These are phyloP conservation scores for Colletotrichum acutatum DNA, from an alignment of 2,329 filamentous ascomycete species.

Conservation along the genomic window DNA sequence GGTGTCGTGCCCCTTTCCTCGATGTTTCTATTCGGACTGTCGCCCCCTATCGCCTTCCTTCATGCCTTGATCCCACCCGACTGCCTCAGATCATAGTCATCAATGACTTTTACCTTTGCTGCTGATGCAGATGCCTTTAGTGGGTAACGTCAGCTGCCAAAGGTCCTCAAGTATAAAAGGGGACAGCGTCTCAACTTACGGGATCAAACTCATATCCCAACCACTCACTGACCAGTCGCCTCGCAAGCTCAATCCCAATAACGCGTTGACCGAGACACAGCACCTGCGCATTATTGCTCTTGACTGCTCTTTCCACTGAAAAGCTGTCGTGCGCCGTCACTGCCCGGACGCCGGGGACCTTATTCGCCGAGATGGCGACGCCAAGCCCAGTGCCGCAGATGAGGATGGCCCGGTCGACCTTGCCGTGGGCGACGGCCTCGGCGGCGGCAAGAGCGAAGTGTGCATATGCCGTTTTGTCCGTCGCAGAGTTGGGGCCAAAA, in stretches of 20 bases:
- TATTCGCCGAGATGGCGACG: conserved; percentile 88
- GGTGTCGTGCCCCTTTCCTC: no score
- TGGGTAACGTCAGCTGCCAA: not conserved
- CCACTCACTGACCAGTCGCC: conserved; percentile 83
- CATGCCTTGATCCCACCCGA: not conserved
- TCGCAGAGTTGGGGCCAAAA: conserved; percentile 73
- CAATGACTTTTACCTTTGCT: conserved; percentile 51
- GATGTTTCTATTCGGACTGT: no score
- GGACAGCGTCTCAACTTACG: conserved; percentile 51
- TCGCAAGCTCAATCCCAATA: conserved; percentile 82
- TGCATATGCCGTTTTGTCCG: conserved; percentile 85
- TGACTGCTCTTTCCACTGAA: conserved; percentile 82
- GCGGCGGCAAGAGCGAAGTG: conserved; percentile 81
- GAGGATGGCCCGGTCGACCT: conserved; percentile 80
- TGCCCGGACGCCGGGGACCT: conserved; percentile 83
- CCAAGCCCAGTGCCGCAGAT: conserved; percentile 90
- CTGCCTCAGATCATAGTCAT: conserved; percentile 31
- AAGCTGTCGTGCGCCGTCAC: conserved; percentile 91
- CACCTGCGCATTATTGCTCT: conserved; percentile 89
- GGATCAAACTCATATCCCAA: conserved; percentile 84
- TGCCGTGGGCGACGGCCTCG: conserved; percentile 67
- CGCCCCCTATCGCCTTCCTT: no score
- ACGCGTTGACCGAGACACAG: conserved; percentile 90
- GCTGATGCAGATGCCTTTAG: conserved; percentile 53
- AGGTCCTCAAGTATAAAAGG: not conserved